Evolutionary conservation across 129 eudicot genomes (phyloP).

Genomic region (Mikania micrantha): DNA sequence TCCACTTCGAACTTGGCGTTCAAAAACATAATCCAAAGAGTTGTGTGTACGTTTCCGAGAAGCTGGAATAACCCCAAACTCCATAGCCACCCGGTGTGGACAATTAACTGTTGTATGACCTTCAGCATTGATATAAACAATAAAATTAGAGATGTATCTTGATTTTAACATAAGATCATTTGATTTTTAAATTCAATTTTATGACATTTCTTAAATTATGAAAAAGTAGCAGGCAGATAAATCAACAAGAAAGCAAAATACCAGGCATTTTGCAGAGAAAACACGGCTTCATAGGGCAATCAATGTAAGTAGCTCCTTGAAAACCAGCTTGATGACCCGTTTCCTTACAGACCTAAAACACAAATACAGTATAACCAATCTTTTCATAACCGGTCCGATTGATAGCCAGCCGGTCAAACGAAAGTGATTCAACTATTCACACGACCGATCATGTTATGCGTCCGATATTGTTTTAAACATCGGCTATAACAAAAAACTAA

Average conservation of each 20-base stretch:
- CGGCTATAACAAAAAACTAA: neutral
- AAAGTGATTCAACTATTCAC: no score
- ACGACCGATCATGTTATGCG: no score
- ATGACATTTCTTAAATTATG: neutral
- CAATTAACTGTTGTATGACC: slow-evolving; percentile 89
- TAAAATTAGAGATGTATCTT: neutral
- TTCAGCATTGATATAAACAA: slow-evolving; percentile 28
- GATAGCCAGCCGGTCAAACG: no score
- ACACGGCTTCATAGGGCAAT: slow-evolving; percentile 99
- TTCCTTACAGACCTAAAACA: slow-evolving; percentile 71
- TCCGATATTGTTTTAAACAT: no score
- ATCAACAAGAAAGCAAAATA: slow-evolving; percentile 7
- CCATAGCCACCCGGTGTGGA: slow-evolving; percentile 93
- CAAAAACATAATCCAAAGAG: slow-evolving; percentile 62
- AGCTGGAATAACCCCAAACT: slow-evolving; percentile 84
- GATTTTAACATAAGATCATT: neutral
- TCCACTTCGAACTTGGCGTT: slow-evolving; percentile 57
- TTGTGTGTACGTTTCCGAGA: slow-evolving; percentile 47
- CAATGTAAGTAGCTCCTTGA: slow-evolving; percentile 90
- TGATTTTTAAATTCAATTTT: neutral
- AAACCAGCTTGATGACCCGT: slow-evolving; percentile 99
- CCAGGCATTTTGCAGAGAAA: slow-evolving; percentile 98
- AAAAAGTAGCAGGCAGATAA: neutral
- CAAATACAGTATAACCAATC: neutral
- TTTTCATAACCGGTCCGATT: no score